Evolutionary conservation across 768 basidiomycete genomes (phyloP).

Genomic region (Gautieria morchelliformis): DNA sequence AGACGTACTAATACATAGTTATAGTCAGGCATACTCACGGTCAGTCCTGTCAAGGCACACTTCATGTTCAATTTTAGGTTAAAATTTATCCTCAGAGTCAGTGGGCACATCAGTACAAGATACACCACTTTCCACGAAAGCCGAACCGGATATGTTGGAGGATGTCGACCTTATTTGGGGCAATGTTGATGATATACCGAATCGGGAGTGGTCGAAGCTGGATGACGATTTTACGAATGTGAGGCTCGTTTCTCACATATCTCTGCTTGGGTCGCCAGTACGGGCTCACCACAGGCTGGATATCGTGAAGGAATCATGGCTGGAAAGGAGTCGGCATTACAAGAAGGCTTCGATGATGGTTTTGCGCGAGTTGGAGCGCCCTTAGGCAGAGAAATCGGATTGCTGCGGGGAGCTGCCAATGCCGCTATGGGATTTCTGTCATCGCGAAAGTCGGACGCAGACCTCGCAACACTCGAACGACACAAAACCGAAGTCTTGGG

Average conservation of each 20-base stretch:
- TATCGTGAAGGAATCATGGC: too few relatives aligned
- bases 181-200: background rate
- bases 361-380: constrained; percentile 67
- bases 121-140: too few relatives aligned
- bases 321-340: constrained; percentile 81
- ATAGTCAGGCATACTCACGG: too few relatives aligned
- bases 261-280: too few relatives aligned
- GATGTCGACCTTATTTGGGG: constrained; percentile 3
- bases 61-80: too few relatives aligned
- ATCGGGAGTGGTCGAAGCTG: too few relatives aligned
- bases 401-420: constrained; percentile 61
- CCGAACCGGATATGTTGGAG: background rate
- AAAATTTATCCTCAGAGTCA: too few relatives aligned
- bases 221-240: constrained; percentile 70
- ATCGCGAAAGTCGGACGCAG: constrained; percentile 17
- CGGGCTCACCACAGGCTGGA: too few relatives aligned
- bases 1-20: too few relatives aligned
- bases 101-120: too few relatives aligned
- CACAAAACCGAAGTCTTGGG: constrained; percentile 38
- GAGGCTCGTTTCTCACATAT: constrained; percentile 22
- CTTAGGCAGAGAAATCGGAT: constrained; percentile 67
- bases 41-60: too few relatives aligned
- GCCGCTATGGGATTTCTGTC: constrained; percentile 52
- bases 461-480: constrained; percentile 11
- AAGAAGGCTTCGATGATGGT: constrained; percentile 84